phyloP scores from a whole-genome alignment of 139 green algal species.

The Chlorella sp. region DNA sequence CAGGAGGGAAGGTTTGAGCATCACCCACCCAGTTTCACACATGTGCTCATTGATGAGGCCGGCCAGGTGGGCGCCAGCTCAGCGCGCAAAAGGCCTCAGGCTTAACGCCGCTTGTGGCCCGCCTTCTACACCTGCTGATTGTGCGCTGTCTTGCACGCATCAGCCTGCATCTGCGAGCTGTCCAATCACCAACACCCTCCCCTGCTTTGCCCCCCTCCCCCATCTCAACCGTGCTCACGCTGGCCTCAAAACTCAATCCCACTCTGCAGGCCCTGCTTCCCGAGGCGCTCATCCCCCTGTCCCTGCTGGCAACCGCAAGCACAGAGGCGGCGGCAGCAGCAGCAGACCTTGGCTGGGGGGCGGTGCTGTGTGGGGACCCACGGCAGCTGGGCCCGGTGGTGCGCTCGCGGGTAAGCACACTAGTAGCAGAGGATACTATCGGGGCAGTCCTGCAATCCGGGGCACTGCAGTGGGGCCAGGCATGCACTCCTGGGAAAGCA shows the following conservation, averaged over 20 bases:
- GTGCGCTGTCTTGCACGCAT: too few species aligned
- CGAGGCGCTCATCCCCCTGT: conserved; percentile 71
- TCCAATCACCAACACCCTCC: too few species aligned
- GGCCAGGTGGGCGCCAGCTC: conserved; percentile 44
- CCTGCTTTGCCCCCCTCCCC: not conserved
- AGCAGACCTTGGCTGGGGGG: conserved; percentile 5
- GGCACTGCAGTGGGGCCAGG: too few species aligned
- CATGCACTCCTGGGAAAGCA: too few species aligned
- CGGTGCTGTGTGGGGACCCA: conserved; percentile 77
- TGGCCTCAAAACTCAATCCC: too few species aligned
- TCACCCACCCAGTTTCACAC: conserved; percentile 50
- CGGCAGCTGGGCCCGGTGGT: conserved; percentile 79
- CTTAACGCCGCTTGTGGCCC: too few species aligned
- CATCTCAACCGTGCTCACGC: not conserved
- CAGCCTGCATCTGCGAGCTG: too few species aligned
- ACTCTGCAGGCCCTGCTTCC: conserved; percentile 57
- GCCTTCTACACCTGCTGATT: too few species aligned
- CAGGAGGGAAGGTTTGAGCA: conserved; percentile 14
- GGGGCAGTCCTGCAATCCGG: too few species aligned
- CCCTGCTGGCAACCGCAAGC: conserved; percentile 34
- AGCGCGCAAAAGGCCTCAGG: too few species aligned
- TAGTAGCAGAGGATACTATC: too few species aligned
- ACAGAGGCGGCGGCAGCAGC: not conserved
- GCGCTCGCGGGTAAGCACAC: conserved; percentile 42
- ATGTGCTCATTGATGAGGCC: conserved; percentile 79